Evolutionary conservation across 768 basidiomycete genomes (phyloP).

Genomic region (Mycena leptocephala): DNA sequence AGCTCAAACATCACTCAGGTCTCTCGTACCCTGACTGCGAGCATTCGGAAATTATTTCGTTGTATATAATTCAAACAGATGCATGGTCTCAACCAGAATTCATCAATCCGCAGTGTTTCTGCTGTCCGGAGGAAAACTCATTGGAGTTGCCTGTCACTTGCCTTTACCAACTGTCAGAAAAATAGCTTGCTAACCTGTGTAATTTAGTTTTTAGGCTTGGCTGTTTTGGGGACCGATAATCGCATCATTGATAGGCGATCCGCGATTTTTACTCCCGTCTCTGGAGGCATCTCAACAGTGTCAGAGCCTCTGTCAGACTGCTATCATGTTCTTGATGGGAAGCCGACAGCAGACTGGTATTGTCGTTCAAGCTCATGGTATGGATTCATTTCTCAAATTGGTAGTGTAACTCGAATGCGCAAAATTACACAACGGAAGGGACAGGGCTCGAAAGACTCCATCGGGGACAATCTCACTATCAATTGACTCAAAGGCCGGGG

Average conservation of each 20-base stretch:
- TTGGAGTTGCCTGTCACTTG: neutral
- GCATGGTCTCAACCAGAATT: neutral
- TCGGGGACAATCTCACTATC: neutral
- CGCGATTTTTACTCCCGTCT: too few species aligned
- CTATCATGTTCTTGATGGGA: neutral
- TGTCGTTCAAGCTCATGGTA: neutral
- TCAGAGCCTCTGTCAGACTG: neutral
- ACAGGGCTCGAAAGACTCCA: neutral
- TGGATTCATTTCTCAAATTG: neutral
- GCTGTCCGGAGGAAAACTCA: neutral
- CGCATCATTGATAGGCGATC: neutral
- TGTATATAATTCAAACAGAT: neutral
- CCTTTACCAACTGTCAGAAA: neutral
- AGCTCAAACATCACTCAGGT: neutral
- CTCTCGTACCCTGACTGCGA: too few species aligned
- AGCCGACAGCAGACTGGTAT: neutral
- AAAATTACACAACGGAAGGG: neutral
- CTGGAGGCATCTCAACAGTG: too few species aligned
- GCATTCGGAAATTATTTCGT: neutral
- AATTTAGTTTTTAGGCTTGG: neutral
- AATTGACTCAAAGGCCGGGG: neutral
- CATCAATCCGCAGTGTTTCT: neutral
- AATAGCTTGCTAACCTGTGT: neutral
- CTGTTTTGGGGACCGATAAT: neutral
- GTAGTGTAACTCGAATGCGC: too few species aligned